These are phyloP conservation scores for Botrytis elliptica DNA, from an alignment of 2,329 filamentous ascomycete genomes.

Conservation along the genomic window DNA sequence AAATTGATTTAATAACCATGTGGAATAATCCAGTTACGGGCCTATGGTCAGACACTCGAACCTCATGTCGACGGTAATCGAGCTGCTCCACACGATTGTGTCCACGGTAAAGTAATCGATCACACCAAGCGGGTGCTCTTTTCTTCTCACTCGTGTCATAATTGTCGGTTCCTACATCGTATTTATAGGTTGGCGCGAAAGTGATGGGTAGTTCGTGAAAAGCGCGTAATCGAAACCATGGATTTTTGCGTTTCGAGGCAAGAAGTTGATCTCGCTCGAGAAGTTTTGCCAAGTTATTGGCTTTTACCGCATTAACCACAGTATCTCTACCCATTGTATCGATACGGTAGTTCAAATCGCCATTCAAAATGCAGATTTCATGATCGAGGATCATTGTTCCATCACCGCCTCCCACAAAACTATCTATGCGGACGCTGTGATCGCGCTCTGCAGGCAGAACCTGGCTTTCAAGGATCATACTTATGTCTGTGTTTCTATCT, in stretches of 20 bases:
- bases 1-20: slow-evolving; percentile 80
- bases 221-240: slow-evolving; percentile 80
- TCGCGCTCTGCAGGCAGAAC: slow-evolving; percentile 73
- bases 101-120: slow-evolving; percentile 81
- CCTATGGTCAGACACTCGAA: slow-evolving; percentile 86
- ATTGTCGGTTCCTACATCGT: slow-evolving; percentile 90
- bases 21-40: slow-evolving; percentile 85
- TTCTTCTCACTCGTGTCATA: slow-evolving; percentile 97
- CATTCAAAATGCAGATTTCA: slow-evolving; percentile 94
- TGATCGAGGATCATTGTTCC: slow-evolving; percentile 94
- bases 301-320: slow-evolving; percentile 80
- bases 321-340: slow-evolving; percentile 95
- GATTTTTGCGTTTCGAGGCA: slow-evolving; percentile 83
- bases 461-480: slow-evolving; percentile 78
- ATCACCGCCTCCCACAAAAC: slow-evolving; percentile 88
- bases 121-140: slow-evolving; percentile 93
- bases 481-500: slow-evolving; percentile 88
- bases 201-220: slow-evolving; percentile 90
- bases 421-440: slow-evolving; percentile 66
- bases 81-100: slow-evolving; percentile 81
- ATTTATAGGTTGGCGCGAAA: slow-evolving; percentile 97
- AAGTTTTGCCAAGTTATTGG: slow-evolving; percentile 78
- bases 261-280: slow-evolving; percentile 92
- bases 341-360: slow-evolving; percentile 96
- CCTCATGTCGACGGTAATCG: slow-evolving; percentile 86